Evolutionary conservation across 352 stramenopile genomes (phyloP), one percentile per base, ranked within the genome.

Genomic region (Globisporangium camurandrum): DNA sequence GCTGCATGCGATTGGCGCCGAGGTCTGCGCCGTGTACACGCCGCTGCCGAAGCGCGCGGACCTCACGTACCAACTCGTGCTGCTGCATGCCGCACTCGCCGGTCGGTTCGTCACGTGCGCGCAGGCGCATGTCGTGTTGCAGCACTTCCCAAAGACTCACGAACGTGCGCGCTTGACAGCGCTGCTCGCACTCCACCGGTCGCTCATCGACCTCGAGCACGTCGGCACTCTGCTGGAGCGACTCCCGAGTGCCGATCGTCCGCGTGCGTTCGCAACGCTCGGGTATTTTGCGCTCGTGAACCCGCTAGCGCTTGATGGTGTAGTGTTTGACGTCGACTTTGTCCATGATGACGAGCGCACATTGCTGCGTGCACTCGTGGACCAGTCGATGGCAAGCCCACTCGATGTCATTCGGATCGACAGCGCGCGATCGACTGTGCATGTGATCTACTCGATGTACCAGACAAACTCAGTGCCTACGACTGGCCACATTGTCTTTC

Each of bases 371-470:
- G 71, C 69, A 39, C 68, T 86, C 44, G 75, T 86, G 28, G 71
- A 86, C 28, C 46, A 84, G 49, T 83, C 69, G 6, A 86, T 84
- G 51, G 57, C 59, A 8, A 81, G 67, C 20, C 73, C 75, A 0
- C 76, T 84, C 69, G 71, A 86, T 34, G 70, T 84, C 59, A 84
- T 86, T 44, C 75, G 75, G 41, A 84, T 86, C 38, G 75, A 86
- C 51, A 78, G 65, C 60, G 66, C 78, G 30, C 62, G 68, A 8
- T 86, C 75, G 2, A 75, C 67, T 14, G 62, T 86, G 34, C 59
- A 83, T 12, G 72, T 86, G 36, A 84, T 86, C 37, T 86, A 86
- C 57, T 86, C 75, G 34, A 84, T 86, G 75, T 84, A 86, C 64
- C 75, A 86, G 47, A 81, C 67, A 33, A 86, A 86, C 54, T 68